A percentile compares a stretch with the other conserved stretches of the same genome.
phyloP scores from a whole-genome alignment of 2,329 filamentous ascomycete genomes.

The Penicillium sp. region DNA sequence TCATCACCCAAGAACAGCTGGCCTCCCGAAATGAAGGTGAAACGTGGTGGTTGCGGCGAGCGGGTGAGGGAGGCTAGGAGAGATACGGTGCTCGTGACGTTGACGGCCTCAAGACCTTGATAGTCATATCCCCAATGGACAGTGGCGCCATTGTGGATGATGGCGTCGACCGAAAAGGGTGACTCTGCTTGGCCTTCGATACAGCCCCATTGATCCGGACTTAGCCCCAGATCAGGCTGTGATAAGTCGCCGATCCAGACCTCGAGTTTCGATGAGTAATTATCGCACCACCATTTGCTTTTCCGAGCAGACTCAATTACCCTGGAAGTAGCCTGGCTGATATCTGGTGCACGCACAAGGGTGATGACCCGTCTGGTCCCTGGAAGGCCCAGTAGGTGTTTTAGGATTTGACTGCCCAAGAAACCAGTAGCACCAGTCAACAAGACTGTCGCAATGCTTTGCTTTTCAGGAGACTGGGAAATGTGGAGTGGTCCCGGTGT shows the following conservation, averaged over 20 bases:
- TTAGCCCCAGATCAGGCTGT: not conserved
- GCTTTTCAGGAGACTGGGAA: not conserved
- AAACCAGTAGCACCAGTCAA: constrained; percentile 1
- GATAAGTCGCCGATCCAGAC: constrained; percentile 1
- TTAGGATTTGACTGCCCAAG: not conserved
- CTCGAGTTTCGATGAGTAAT: not conserved
- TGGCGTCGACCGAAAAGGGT: not conserved
- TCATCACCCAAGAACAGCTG: not conserved
- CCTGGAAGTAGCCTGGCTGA: not conserved
- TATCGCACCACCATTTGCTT: not conserved
- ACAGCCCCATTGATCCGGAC: not conserved
- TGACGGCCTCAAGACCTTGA: not conserved
- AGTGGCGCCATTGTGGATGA: not conserved
- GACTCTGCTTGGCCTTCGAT: not conserved
- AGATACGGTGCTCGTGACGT: not conserved
- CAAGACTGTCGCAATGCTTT: not conserved
- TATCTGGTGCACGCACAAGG: not conserved
- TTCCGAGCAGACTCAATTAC: not conserved
- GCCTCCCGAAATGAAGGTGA: not conserved
- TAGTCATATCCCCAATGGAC: not conserved
- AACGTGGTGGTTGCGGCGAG: not conserved
- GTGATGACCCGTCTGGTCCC: not conserved
- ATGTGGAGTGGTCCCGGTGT: not conserved
- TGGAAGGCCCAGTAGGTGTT: not conserved
- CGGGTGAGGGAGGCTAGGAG: not conserved